Evolutionary conservation across 225 moss, liverwort and hornwort species (phyloP).

Genomic region (Physcomitrellopsis africana): DNA sequence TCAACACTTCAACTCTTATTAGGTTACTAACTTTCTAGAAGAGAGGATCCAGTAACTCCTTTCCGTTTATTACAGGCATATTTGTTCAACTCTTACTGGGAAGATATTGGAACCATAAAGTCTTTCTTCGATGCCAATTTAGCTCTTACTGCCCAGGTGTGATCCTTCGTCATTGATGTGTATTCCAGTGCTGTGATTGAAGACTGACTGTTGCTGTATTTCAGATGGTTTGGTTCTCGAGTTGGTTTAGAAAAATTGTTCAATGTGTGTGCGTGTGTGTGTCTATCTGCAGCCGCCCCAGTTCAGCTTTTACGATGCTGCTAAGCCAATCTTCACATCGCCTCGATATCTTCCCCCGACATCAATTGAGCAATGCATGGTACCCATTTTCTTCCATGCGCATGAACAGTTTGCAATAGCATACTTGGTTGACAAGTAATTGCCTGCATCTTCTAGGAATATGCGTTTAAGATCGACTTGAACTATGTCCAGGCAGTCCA

Average conservation of each 20-base stretch:
- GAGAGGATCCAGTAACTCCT: not conserved
- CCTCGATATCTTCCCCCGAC: slow-evolving; percentile 92
- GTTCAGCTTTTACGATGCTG: slow-evolving; percentile 89
- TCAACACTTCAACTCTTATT: not conserved
- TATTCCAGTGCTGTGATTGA: not conserved
- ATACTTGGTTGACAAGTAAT: not conserved
- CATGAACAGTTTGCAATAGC: not conserved
- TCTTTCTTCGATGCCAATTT: slow-evolving; percentile 98
- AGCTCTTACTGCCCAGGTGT: slow-evolving; percentile 85
- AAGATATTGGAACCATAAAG: slow-evolving; percentile 98
- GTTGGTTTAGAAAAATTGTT: not conserved
- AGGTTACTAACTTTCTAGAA: not conserved
- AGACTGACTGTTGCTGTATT: too few relatives aligned
- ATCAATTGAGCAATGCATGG: slow-evolving; percentile 86
- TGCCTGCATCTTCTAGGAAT: not conserved
- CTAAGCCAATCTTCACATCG: slow-evolving; percentile 94
- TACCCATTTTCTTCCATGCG: slow-evolving; percentile 1
- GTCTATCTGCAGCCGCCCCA: slow-evolving; percentile 67
- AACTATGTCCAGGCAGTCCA: not conserved
- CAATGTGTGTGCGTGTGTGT: not conserved
- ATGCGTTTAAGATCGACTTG: not conserved
- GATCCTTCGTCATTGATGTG: not conserved
- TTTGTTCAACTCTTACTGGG: slow-evolving; percentile 96
- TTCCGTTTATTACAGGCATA: slow-evolving; percentile 63
- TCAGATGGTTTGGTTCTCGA: not conserved